Base-by-base conservation (phyloP, 371 early-diverging fungal genomes). In the Sporodiniella umbellata region DNA sequence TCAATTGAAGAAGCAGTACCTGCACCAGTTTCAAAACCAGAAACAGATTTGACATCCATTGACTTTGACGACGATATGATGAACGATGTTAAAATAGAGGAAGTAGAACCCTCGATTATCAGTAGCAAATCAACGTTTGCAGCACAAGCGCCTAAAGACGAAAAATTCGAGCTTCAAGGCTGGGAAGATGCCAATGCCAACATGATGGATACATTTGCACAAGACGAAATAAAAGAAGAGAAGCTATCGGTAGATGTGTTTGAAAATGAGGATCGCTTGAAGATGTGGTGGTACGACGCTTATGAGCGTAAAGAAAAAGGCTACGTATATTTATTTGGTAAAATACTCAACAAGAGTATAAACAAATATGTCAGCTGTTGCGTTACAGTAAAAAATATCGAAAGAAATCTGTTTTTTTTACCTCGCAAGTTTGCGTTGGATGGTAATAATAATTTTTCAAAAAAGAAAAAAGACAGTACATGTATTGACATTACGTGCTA, bases 281-380 rank as follows among this genome's bases (percentile, higher is more conserved):
- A 68, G 26, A 70, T 98, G 70, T 94, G 83, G 45, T 45, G 45
- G 45, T 45, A 45, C 47, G 99, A 98, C 73, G 95, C 93, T 4
- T 83, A 75, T 56, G 98, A 98, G 59, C 80, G 81, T 30, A 73
- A 78, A 55, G 76, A 75, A n/a, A 75, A 72, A 30, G 96, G 95
- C 0, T 60, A 68, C 3, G 81, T 98, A 0, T 97, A 94, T 46
- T 50, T 97, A 4, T 90, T 98, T 78, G 98, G 96, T 54, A 98
- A 98, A 74, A 72, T 81, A 10, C 55, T 67, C 26, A 69, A 84
- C 55, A 70, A 65, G 38, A 42, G 53, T 2, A 62, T 66, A 26
- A 68, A 79, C 33, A 65, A 61, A 4, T 90, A 76, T 56, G 72
- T 87, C 40, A 93, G 93, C 66, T 93, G 94, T 62, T 94, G 94